Evolutionary conservation across 2,329 filamentous ascomycete species (phyloP).

Genomic region (Exophiala sp.): DNA sequence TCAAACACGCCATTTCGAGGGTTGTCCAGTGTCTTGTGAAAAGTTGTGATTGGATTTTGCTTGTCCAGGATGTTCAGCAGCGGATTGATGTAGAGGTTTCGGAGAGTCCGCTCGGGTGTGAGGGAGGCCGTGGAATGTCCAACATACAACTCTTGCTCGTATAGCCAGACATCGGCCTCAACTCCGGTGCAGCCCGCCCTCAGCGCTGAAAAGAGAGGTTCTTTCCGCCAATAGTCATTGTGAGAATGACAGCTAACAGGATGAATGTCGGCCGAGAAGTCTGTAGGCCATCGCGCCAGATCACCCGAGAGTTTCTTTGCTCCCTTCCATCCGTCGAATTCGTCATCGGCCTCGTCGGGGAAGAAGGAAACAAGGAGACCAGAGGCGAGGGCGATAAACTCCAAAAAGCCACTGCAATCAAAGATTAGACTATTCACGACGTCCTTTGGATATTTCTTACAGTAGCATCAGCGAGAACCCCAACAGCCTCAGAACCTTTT

Average conservation of each 20-base stretch:
- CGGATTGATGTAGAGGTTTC: constrained; percentile 52
- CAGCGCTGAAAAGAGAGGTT: constrained; percentile 55
- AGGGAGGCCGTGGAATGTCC: constrained; percentile 51
- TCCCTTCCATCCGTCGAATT: constrained; percentile 40
- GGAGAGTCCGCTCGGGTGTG: constrained; percentile 46
- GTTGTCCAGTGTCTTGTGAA: constrained; percentile 32
- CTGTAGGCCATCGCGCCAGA: constrained; percentile 42
- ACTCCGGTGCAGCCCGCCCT: constrained; percentile 54
- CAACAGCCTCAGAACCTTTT: constrained; percentile 18
- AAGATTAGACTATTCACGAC: background rate
- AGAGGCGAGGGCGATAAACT: constrained; percentile 39
- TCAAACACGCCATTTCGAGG: constrained; percentile 50
- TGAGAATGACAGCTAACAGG: constrained; percentile 56
- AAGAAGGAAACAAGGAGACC: constrained; percentile 41
- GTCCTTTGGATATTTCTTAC: constrained; percentile 8
- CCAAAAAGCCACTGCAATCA: constrained; percentile 35
- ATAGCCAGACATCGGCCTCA: constrained; percentile 58
- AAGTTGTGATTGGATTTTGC: constrained; percentile 45
- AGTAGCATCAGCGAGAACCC: constrained; percentile 25
- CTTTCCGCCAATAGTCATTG: constrained; percentile 57
- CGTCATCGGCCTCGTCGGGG: constrained; percentile 40
- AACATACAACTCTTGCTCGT: constrained; percentile 52
- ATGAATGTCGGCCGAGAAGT: constrained; percentile 49
- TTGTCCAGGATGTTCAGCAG: constrained; percentile 48
- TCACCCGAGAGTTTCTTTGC: constrained; percentile 36